phyloP scores from a whole-genome alignment of 306 rosid genomes.

The Begonia peltatifolia region DNA sequence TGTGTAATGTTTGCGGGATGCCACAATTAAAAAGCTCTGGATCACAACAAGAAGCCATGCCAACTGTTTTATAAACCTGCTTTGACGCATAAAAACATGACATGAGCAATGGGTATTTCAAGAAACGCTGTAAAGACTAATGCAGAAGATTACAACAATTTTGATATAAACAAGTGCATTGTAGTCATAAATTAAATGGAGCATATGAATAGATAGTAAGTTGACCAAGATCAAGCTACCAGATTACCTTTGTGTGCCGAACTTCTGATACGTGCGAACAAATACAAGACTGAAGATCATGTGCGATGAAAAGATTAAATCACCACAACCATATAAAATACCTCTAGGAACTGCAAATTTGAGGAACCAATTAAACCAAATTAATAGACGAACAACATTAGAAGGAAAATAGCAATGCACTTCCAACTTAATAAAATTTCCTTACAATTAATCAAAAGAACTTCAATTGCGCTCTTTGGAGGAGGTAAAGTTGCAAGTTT shows the following conservation, averaged over 20 bases:
- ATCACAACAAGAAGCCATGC: constrained; percentile 75
- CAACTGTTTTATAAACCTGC: constrained; percentile 67
- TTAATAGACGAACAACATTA: constrained; percentile 6
- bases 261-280: constrained; percentile 81
- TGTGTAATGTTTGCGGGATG: constrained; percentile 97
- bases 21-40: constrained; percentile 85
- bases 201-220: too few species aligned
- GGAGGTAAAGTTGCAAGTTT: constrained; percentile 69
- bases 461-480: constrained; percentile 58
- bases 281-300: constrained; percentile 87
- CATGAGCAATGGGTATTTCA: too few species aligned
- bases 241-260: constrained; percentile 60
- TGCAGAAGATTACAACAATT: too few species aligned
- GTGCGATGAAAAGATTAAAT: constrained; percentile 94
- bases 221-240: neutral
- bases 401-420: neutral
- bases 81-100: constrained; percentile 1
- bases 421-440: neutral
- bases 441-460: constrained; percentile 72
- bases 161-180: too few species aligned
- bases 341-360: constrained; percentile 76
- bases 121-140: too few species aligned
- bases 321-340: constrained; percentile 86
- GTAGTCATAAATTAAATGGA: too few species aligned
- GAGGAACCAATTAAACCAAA: constrained; percentile 1